Base-by-base conservation (phyloP, 1,284 basidiomycete species). In the Pholiota adiposa region DNA sequence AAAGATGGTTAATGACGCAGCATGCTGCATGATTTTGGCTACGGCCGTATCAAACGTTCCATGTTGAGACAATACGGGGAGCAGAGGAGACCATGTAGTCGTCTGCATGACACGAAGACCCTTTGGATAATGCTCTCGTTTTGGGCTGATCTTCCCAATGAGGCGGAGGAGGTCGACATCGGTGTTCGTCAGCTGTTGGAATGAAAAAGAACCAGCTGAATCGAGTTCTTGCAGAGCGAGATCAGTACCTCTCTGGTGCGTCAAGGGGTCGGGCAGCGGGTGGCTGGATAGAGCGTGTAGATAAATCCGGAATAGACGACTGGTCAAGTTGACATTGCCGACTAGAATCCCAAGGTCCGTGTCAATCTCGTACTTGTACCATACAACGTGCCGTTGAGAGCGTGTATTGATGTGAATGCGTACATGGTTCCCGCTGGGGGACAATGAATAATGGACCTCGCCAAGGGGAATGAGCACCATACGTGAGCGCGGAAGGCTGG, bases 231-330 rank as follows among this genome's bases (percentile, higher is more conserved):
- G 64, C 9, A 83, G 61, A 1, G 81, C 83, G 53, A 83, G 76
- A 51, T 82, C 77, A 1, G 75, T 78, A 3, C 83, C 83, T 0
- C 77, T 78, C 33, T 70, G 75, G 11, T 73, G 65, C 0, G 78
- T 80, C 7, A 86, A 68, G 0, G 78, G 79, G 64, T 85, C 84
- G 3, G 74, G 70, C 5, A 80, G 70, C 31, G 72, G 73, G 34
- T 76, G 69, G 31, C 75, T 75, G 0, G 79, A 83, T 3, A 80
- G 51, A 2, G 79, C 79, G 50, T 84, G 83, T 11, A 85, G 70
- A 51, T 80, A 79, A 0, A 75, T 70, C 48, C 71, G 73, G 60
- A 75, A 82, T 2, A 81, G 62, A 50, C 72, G 72, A 62, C 71
- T 75, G 1, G 68, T 67, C 41, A 79, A 59, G 14, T 69, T 73